phyloP scores from a whole-genome alignment of 225 moss, liverwort and hornwort genomes.

The Straminergon stramineum region DNA sequence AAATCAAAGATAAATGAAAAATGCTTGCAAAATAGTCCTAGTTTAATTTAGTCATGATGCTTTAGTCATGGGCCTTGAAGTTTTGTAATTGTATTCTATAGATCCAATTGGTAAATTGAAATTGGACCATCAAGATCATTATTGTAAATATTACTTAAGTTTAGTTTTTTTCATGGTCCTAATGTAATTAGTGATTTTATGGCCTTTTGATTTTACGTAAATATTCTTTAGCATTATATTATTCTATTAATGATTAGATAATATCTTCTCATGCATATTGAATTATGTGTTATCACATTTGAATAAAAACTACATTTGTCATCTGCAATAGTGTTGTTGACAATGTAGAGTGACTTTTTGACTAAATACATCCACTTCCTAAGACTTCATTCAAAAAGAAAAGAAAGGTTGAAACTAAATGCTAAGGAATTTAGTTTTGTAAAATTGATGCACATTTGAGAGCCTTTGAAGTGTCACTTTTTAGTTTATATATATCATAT shows the following conservation, averaged over 20 bases:
- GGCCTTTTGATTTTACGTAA: not conserved
- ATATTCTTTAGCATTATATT: not conserved
- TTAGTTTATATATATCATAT: not conserved
- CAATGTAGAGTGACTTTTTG: not conserved
- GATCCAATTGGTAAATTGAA: not conserved
- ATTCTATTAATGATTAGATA: not conserved
- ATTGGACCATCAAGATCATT: not conserved
- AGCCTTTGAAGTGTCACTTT: not conserved
- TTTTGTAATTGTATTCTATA: not conserved
- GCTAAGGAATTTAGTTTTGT: not conserved
- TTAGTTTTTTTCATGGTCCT: not conserved
- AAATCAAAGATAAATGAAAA: not conserved
- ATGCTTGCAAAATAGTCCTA: not conserved
- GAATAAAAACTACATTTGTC: not conserved
- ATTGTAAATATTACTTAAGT: not conserved
- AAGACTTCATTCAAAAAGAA: not conserved
- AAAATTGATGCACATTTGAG: not conserved
- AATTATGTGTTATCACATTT: not conserved
- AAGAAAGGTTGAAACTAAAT: not conserved
- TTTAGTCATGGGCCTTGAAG: too few species aligned
- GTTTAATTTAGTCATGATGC: not conserved
- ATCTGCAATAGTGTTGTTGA: not conserved
- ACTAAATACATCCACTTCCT: not conserved
- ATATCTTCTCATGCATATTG: not conserved
- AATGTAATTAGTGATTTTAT: not conserved